Percentiles rank a stretch among this genome's conserved stretches.
Evolutionary conservation across 306 rosid species (phyloP).

Genomic region (Pterocarpus macrocarpus): DNA sequence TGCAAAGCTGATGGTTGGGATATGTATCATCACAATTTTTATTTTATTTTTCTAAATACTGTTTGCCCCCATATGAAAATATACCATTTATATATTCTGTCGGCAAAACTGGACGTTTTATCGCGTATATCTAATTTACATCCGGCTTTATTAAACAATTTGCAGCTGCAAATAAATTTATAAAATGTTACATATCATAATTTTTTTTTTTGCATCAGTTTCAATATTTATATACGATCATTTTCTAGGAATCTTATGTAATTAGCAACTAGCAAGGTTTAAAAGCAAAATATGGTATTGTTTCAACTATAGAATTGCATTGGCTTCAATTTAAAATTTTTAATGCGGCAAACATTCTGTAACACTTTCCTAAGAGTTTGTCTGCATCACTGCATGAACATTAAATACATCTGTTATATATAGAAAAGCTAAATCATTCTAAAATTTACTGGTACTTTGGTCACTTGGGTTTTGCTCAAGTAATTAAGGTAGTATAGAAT

Average conservation of each 20-base stretch:
- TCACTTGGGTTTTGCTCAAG: too few species aligned
- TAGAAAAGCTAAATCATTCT: too few species aligned
- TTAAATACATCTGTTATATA: too few species aligned
- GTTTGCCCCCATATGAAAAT: neutral
- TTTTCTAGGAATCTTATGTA: neutral
- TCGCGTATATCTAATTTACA: neutral
- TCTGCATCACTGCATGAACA: too few species aligned
- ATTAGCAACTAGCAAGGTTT: slow-evolving; percentile 3
- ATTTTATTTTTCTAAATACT: neutral
- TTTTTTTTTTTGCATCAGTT: neutral
- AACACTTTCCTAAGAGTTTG: too few species aligned
- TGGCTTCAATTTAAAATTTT: neutral
- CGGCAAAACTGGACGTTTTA: slow-evolving; percentile 8
- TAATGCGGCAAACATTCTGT: too few species aligned
- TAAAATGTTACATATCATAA: neutral
- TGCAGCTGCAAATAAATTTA: neutral
- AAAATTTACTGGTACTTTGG: too few species aligned
- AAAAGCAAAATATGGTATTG: neutral
- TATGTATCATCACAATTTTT: slow-evolving; percentile 20
- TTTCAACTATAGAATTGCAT: neutral
- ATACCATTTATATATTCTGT: slow-evolving; percentile 4
- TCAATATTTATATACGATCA: neutral
- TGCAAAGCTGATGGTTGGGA: slow-evolving; percentile 21
- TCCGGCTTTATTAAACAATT: neutral
- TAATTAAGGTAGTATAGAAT: too few species aligned